Base-by-base conservation (phyloP, 768 basidiomycete genomes). In the Mrakia gelida region DNA sequence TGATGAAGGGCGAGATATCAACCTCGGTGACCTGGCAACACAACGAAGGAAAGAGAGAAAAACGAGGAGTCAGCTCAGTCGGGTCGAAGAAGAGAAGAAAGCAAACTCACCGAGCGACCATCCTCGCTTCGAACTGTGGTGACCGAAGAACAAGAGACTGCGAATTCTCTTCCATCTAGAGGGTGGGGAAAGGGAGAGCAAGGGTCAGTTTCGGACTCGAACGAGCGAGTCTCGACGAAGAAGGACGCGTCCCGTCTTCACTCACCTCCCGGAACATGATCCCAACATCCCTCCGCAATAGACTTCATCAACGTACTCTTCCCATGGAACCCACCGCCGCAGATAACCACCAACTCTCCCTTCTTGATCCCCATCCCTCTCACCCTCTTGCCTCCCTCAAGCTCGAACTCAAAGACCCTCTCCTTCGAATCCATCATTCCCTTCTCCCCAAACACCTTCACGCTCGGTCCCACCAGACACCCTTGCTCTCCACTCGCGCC, bases 341-440 rank as follows among this genome's bases (percentile, higher is more conserved):
- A 71, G 13, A 71, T n/a, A 0, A 71, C 68, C 21, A 71, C 68
- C 34, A 71, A 26, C 43, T 71, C 68, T 4, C 38, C 68, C n/a
- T 71, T 41, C 68, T 23, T 71, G 68, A 71, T 45, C n/a, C 68
- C 68, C 43, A 71, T n/a, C 43, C 68, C 68, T 45, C 68, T 71
- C 38, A 71, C 34, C 2, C 1, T 28, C n/a, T 38, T 71, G 7
- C 43, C 43, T 23, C 68, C 43, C 16, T 18, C 68, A 1, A 71
- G 43, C 34, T 34, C 43, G 23, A 43, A 41, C 68, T 71, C 68
- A 18, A 21, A 34, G 0, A 71, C 68, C n/a, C 43, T 41, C 68
- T 71, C 38, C 34, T 28, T 26, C 43, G 34, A 38, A 38, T 38
- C 38, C 38, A 3, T 45, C 68, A 71, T 28, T n/a, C 68, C 68